Conservation (phyloP, 805 yeast genomes). For the Cyberlindnera mycetangii region DNA sequence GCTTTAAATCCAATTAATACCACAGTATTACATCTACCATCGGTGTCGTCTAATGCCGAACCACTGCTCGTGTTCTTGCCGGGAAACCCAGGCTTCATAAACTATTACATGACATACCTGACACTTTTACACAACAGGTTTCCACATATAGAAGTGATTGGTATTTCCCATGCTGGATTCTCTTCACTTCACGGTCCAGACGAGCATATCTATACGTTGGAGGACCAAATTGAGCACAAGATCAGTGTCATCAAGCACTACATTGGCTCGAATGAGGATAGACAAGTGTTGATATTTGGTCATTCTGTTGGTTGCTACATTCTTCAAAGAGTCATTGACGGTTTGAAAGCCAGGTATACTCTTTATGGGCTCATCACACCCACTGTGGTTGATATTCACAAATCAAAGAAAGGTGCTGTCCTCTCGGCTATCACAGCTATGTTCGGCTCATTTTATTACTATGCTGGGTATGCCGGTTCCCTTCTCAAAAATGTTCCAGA, state of each 20-base stretch:
- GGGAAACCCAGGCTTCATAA: conserved; percentile 75
- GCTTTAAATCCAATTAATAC: conserved; percentile 6
- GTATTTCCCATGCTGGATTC: conserved; percentile 68
- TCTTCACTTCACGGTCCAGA: conserved; percentile 18
- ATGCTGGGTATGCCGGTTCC: conserved; percentile 31
- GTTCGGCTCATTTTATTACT: conserved; percentile 29
- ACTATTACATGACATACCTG: conserved; percentile 58
- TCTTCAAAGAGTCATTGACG: conserved; percentile 47
- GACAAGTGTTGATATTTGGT: conserved; percentile 50
- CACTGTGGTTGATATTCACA: conserved; percentile 59
- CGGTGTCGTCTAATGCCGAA: background rate
- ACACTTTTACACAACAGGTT: conserved; percentile 38
- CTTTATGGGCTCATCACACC: conserved; percentile 68
- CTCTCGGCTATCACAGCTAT: conserved; percentile 29
- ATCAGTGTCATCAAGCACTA: conserved; percentile 42
- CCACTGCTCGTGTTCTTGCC: conserved; percentile 60
- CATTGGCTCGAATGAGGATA: conserved; percentile 18
- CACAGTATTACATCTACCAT: conserved; percentile 9
- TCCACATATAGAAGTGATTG: conserved; percentile 47
- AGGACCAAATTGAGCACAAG: conserved; percentile 61
- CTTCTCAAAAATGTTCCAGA: conserved; percentile 27
- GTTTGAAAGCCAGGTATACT: conserved; percentile 29
- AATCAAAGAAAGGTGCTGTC: conserved; percentile 38
- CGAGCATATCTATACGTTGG: conserved; percentile 36
- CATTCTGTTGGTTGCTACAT: conserved; percentile 75